Conservation (phyloP, 2,329 filamentous ascomycete species). For the Paecilomyces fulvus region DNA sequence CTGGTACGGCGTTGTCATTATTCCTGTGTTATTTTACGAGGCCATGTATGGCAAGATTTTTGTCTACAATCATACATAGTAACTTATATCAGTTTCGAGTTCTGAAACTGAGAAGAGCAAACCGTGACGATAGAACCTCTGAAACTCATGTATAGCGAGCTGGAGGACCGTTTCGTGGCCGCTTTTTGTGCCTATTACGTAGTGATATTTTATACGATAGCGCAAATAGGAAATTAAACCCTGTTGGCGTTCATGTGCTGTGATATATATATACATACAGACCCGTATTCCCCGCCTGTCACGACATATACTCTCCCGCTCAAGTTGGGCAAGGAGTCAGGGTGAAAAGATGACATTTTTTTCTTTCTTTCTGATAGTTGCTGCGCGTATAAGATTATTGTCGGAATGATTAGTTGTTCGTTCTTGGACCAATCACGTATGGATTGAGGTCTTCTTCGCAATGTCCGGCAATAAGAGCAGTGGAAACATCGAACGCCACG, state of each 20-base stretch:
- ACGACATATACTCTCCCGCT: conserved; percentile 35
- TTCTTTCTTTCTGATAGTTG: not conserved
- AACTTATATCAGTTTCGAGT: not conserved
- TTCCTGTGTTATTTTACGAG: conserved; percentile 12
- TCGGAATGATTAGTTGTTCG: not conserved
- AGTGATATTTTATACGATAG: not conserved
- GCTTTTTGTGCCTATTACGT: not conserved
- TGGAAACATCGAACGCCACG: not conserved
- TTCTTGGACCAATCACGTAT: not conserved
- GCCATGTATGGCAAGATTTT: conserved; percentile 17
- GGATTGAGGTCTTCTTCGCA: not conserved
- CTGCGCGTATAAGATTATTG: not conserved
- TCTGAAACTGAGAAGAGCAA: not conserved
- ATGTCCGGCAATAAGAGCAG: not conserved
- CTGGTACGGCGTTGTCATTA: conserved; percentile 4
- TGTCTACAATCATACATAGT: not conserved
- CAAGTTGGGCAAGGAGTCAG: not conserved
- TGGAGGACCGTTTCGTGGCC: not conserved
- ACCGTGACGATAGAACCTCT: no score
- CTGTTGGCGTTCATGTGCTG: conserved; percentile 1
- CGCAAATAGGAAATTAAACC: not conserved
- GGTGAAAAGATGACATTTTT: not conserved
- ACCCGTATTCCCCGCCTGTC: conserved; percentile 37
- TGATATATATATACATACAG: conserved; percentile 31
- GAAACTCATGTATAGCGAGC: no score